phyloP scores from a whole-genome alignment of 2,329 filamentous ascomycete genomes.

The Venturia effusa region DNA sequence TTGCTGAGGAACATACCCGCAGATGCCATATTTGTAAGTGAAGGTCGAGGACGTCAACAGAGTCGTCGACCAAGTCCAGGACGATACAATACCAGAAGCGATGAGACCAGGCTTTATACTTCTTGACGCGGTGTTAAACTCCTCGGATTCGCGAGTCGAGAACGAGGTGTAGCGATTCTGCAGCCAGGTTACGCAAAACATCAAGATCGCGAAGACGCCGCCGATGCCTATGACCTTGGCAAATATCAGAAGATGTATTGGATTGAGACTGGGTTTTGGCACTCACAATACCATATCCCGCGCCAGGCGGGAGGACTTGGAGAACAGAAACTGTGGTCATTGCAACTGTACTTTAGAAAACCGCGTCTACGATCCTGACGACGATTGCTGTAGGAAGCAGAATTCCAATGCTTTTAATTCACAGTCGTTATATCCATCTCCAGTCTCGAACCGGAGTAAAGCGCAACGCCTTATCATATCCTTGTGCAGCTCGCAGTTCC shows the following conservation, averaged over 20 bases:
- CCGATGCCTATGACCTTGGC: slow-evolving; percentile 36
- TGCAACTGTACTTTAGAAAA: background rate
- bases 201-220: slow-evolving; percentile 32
- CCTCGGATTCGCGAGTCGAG: slow-evolving; percentile 33
- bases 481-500: background rate
- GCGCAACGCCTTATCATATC: background rate
- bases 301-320: slow-evolving; percentile 23
- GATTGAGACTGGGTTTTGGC: background rate
- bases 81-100: slow-evolving; percentile 36
- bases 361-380: background rate
- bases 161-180: slow-evolving; percentile 21
- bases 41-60: slow-evolving; percentile 28
- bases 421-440: background rate
- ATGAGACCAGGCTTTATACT: slow-evolving; percentile 36
- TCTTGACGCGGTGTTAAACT: slow-evolving; percentile 37
- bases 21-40: slow-evolving; percentile 32
- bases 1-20: slow-evolving; percentile 15
- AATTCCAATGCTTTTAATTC: too few species aligned
- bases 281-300: slow-evolving; percentile 35
- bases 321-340: background rate
- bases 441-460: background rate
- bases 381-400: too few species aligned
- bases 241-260: background rate
- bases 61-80: slow-evolving; percentile 41
- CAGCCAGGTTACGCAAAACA: slow-evolving; percentile 17